These are phyloP conservation scores for Psophocarpus tetragonolobus DNA, from an alignment of 306 rosid genomes.

Conservation along the genomic window DNA sequence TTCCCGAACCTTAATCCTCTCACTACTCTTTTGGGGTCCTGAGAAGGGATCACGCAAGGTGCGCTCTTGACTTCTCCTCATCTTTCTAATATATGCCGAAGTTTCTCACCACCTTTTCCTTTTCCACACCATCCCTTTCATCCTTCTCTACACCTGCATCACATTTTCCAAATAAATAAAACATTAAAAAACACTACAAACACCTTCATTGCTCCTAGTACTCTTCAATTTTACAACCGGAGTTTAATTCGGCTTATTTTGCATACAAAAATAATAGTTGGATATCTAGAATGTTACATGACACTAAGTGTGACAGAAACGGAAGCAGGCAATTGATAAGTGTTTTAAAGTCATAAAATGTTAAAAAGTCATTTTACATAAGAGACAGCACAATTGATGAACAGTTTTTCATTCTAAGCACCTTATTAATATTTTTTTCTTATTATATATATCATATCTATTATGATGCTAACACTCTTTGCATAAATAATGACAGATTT, in stretches of 20 bases:
- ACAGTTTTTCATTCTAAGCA: too few relatives aligned
- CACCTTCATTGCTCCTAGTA: not conserved
- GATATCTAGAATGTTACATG: not conserved
- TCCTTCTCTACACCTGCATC: conserved; percentile 42
- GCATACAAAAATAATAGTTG: too few relatives aligned
- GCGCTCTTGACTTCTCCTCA: conserved; percentile 98
- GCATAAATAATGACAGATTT: not conserved
- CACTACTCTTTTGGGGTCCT: conserved; percentile 12
- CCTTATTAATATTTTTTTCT: too few relatives aligned
- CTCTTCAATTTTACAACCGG: not conserved
- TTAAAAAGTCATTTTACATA: too few relatives aligned
- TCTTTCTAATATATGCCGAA: conserved; percentile 37
- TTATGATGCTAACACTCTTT: too few relatives aligned
- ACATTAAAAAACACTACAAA: too few relatives aligned
- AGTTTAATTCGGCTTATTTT: too few relatives aligned
- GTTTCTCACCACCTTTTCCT: conserved; percentile 38
- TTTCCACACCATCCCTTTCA: conserved; percentile 12
- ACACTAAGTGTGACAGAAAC: not conserved
- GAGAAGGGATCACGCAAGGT: conserved; percentile 70
- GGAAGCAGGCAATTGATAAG: too few relatives aligned
- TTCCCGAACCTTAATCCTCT: conserved; percentile 94
- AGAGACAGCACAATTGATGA: too few relatives aligned
- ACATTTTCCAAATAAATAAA: not conserved
- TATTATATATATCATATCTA: too few relatives aligned
- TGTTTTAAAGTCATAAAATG: too few relatives aligned